Base-by-base conservation (phyloP, 2,329 filamentous ascomycete genomes). In the Penicillium sp. region DNA sequence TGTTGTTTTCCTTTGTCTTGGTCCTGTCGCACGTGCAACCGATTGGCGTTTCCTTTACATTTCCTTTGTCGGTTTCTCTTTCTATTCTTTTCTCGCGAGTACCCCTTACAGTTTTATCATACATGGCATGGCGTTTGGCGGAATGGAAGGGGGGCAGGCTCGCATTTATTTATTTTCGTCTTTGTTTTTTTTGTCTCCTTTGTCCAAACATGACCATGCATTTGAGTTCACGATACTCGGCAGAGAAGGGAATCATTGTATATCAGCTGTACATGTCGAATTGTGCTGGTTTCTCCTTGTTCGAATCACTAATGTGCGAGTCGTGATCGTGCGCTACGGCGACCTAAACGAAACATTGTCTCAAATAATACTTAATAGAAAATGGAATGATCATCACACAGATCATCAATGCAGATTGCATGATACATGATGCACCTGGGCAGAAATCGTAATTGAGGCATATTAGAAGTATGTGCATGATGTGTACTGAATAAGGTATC, bases 51-150 rank as follows among this genome's bases (percentile, higher is more conserved):
- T 56, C 26, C 31, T 49, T 44, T 39, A 38, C 15, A 31, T 46
- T 31, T 51, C 43, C 4, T 44, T 47, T 46, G 29, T 48, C 21
- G 34, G 51, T 38, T 47, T 52, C 9, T 44, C 29, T 36, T 31
- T 29, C 21, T 43, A 33, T 52, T 42, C 45, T 42, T 57, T 57
- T 54, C 53, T 58, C 45, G 58, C 61, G 59, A 63, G 48, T 63
- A 58, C 61, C 57, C 54, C 60, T 56, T 63, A 51, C 54, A 54
- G 49, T 58, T 53, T 45, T 43, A 47, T 43, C 26, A 57, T 49
- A 57, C 55, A 59, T 61, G 52, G 58, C 54, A 56, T 16, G 61
- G 61, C 61, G 61, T 63, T 62, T 56, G 44, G 56, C 42, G 55
- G 55, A 50, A 39, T 49, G 51, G 24, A 55, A 49, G 44, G 51